Conservation (phyloP, 2,329 filamentous ascomycete species). For the Colletotrichum sojae region DNA sequence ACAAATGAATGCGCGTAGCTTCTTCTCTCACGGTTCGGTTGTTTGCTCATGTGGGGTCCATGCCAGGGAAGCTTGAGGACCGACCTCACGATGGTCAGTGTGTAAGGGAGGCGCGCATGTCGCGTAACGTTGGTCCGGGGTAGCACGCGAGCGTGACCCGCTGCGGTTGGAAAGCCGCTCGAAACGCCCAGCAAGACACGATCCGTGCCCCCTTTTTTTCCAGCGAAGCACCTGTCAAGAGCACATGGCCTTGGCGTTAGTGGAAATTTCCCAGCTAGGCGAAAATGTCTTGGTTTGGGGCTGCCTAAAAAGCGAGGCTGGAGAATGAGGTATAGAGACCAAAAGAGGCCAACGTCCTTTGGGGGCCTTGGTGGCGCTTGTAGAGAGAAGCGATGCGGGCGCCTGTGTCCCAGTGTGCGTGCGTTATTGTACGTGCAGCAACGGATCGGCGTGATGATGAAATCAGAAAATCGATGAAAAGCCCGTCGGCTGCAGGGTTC, state of each 20-base stretch:
- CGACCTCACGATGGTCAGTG: conserved; percentile 38
- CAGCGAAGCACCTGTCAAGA: not conserved
- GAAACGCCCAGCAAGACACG: not conserved
- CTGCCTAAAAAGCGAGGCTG: too few relatives aligned
- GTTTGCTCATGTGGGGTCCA: not conserved
- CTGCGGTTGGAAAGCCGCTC: conserved; percentile 7
- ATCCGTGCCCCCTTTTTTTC: not conserved
- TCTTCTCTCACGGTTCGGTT: not conserved
- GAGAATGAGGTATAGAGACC: too few relatives aligned
- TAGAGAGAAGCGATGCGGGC: too few relatives aligned
- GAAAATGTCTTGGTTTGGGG: too few relatives aligned
- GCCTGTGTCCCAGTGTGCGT: too few relatives aligned
- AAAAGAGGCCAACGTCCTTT: too few relatives aligned
- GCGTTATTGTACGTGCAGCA: not conserved
- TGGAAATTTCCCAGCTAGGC: too few relatives aligned
- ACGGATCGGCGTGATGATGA: conserved; percentile 26
- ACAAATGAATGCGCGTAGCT: conserved; percentile 39
- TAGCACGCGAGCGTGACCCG: not conserved
- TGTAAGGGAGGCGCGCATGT: conserved; percentile 14
- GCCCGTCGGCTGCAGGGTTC: not conserved
- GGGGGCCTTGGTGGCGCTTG: too few relatives aligned
- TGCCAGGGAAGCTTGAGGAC: conserved; percentile 32
- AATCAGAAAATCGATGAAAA: conserved; percentile 20
- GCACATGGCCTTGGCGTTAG: too few relatives aligned
- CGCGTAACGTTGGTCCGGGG: conserved; percentile 3